A percentile compares a stretch with the other conserved stretches of the same genome.
phyloP scores from a whole-genome alignment of 2,329 filamentous ascomycete genomes.

The Sporothrix euskadiensis region DNA sequence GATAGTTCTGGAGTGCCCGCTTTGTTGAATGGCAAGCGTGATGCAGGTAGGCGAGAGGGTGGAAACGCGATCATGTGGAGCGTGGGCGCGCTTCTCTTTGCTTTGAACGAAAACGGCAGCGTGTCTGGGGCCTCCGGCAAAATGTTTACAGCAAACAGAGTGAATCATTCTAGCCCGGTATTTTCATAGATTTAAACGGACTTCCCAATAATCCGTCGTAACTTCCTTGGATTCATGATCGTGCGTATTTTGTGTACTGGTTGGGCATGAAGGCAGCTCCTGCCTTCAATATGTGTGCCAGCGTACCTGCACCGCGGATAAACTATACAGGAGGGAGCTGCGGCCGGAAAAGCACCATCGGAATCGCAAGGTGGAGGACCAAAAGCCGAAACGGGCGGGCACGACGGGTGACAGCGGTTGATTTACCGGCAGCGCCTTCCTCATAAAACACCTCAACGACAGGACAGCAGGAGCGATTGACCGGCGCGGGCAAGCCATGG shows the following conservation, averaged over 20 bases:
- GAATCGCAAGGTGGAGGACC: neutral
- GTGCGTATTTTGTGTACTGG: neutral
- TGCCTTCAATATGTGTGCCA: neutral
- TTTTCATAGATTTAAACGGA: neutral
- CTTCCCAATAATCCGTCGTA: neutral
- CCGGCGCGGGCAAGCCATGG: neutral
- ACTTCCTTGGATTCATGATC: neutral
- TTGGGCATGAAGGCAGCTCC: neutral
- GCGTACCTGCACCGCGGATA: neutral
- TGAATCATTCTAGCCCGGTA: neutral
- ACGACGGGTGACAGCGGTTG: constrained; percentile 8
- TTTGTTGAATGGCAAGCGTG: neutral
- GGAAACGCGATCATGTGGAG: neutral
- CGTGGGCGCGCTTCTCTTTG: neutral
- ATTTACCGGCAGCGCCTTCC: constrained; percentile 16
- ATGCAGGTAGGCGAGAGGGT: neutral
- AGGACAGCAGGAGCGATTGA: neutral
- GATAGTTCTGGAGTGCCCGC: neutral
- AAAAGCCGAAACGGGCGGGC: constrained; percentile 13
- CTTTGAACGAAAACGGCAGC: neutral
- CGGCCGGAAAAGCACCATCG: neutral
- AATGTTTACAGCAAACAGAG: no score
- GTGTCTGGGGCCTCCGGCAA: neutral
- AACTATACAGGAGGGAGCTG: neutral
- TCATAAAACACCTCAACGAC: neutral